phyloP scores from a whole-genome alignment of 768 basidiomycete species.

The Rhodotorula graminis region DNA sequence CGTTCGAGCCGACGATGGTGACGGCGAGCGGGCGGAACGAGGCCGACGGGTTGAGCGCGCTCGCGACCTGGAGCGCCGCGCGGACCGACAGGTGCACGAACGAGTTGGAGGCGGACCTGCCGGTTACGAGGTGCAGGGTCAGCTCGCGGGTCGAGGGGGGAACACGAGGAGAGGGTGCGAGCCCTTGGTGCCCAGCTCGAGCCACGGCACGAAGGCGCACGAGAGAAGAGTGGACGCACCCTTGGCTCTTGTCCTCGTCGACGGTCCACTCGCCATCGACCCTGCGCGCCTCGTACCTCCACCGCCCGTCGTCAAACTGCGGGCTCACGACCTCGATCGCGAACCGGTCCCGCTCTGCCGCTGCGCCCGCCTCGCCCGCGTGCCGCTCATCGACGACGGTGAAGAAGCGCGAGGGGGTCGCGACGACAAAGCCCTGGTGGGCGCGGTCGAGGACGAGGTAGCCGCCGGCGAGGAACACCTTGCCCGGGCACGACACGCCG shows the following conservation, averaged over 20 bases:
- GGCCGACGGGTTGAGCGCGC: slow-evolving; percentile 48
- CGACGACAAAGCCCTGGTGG: slow-evolving; percentile 80
- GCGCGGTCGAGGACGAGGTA: slow-evolving; percentile 89
- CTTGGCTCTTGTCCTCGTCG: background rate
- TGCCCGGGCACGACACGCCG: slow-evolving; percentile 84
- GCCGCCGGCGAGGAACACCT: slow-evolving; percentile 90
- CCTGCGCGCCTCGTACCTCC: slow-evolving; percentile 35
- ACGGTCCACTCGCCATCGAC: slow-evolving; percentile 17
- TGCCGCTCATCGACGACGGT: slow-evolving; percentile 56
- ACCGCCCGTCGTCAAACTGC: slow-evolving; percentile 69
- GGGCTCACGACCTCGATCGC: slow-evolving; percentile 74
- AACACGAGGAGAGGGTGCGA: too few species aligned
- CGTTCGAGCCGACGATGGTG: slow-evolving; percentile 84
- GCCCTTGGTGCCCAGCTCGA: too few species aligned
- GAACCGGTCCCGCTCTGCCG: slow-evolving; percentile 44
- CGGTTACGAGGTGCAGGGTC: background rate
- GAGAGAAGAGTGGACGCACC: slow-evolving; percentile 10
- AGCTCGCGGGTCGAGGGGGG: too few species aligned
- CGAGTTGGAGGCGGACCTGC: slow-evolving; percentile 57
- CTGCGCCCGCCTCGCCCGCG: background rate
- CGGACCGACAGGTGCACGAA: slow-evolving; percentile 88
- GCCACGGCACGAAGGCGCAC: background rate
- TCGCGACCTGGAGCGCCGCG: slow-evolving; percentile 33
- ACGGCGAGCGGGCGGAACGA: slow-evolving; percentile 60
- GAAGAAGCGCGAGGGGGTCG: slow-evolving; percentile 91